These are phyloP conservation scores for Pythium insidiosum DNA, from an alignment of 352 stramenopile species.

Conservation along the genomic window DNA sequence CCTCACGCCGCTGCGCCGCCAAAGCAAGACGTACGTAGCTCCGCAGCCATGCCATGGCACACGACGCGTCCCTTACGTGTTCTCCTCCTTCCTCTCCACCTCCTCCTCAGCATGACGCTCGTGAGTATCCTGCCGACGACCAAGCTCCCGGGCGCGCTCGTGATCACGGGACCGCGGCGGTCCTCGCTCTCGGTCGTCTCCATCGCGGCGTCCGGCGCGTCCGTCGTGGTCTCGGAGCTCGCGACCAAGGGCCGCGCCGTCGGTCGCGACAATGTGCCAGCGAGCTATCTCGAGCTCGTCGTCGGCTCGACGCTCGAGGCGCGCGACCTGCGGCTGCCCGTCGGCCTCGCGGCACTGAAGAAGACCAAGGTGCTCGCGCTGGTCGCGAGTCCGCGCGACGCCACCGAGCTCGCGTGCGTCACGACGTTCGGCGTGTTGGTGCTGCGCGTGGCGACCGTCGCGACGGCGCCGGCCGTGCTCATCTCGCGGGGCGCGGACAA, in stretches of 20 bases:
- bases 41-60: too few relatives aligned
- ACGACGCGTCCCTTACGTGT: too few relatives aligned
- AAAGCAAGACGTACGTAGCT: conserved; percentile 39
- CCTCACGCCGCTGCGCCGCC: conserved; percentile 30
- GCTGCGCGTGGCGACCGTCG: conserved; percentile 25
- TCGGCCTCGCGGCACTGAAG: conserved; percentile 21
- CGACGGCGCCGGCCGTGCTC: conserved; percentile 21
- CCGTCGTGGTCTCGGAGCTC: conserved; percentile 45
- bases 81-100: too few relatives aligned
- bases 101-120: conserved; percentile 6
- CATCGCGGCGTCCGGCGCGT: conserved; percentile 24
- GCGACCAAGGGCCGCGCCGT: conserved; percentile 40
- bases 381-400: conserved; percentile 21
- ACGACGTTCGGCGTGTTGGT: conserved; percentile 51
- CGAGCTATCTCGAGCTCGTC: conserved; percentile 49
- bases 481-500: conserved; percentile 30
- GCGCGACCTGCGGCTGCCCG: conserved; percentile 22
- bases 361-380: conserved; percentile 49
- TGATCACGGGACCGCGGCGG: conserved; percentile 36
- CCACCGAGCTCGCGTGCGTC: conserved; percentile 36
- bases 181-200: conserved; percentile 38
- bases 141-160: conserved; percentile 35
- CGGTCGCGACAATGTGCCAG: conserved; percentile 40
- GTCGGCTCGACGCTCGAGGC: conserved; percentile 35
- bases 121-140: conserved; percentile 34